A percentile compares a stretch with the other conserved stretches of the same genome.
phyloP scores from a whole-genome alignment of 2,329 filamentous ascomycete species.

The Chaetomium olivaceum region DNA sequence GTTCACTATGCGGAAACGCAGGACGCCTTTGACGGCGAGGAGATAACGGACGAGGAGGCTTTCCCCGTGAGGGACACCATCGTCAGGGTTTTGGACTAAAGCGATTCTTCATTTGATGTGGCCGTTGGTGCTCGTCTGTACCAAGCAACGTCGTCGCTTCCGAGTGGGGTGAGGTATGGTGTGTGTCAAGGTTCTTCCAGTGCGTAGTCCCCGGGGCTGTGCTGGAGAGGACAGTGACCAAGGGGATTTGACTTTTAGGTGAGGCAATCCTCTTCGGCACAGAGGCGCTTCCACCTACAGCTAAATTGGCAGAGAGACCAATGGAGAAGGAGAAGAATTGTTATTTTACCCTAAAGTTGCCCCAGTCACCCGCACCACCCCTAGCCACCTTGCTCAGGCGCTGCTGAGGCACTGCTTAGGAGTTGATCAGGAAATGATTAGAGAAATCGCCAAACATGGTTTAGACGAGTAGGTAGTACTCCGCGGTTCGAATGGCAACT shows the following conservation, averaged over 20 bases:
- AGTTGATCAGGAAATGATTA: too few species aligned
- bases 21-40: conserved; percentile 58
- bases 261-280: not conserved
- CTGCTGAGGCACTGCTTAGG: too few species aligned
- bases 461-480: too few species aligned
- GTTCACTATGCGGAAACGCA: conserved; percentile 77
- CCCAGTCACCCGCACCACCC: too few species aligned
- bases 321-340: not conserved
- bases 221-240: not conserved
- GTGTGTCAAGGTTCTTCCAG: not conserved
- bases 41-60: conserved; percentile 37
- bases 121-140: not conserved
- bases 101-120: not conserved
- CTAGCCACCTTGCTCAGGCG: too few species aligned
- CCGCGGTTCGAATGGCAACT: too few species aligned
- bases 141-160: not conserved
- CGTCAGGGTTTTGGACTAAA: not conserved
- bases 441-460: too few species aligned
- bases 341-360: too few species aligned
- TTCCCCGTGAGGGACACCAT: too few species aligned
- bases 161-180: not conserved
- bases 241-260: too few species aligned
- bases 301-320: not conserved
- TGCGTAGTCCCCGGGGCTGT: not conserved
- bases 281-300: not conserved